Evolutionary conservation across 1,139 yeast genomes (phyloP), one percentile per base, ranked within the genome.

Genomic region (Sugiyamaella xylanicola): DNA sequence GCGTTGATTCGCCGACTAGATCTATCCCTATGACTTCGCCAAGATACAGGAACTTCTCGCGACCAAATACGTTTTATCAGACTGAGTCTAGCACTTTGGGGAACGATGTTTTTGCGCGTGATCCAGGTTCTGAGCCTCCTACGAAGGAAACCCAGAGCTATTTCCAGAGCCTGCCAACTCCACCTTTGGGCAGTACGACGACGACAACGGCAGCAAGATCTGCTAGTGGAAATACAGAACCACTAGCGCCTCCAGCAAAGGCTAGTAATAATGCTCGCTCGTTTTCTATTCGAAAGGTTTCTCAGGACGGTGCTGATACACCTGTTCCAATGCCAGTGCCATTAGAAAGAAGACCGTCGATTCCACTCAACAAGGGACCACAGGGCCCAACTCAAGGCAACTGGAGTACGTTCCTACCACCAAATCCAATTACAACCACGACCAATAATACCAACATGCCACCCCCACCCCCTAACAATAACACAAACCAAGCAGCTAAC

Each of bases 31-130:
- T 40, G 46, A 41, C 46, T 2, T 48, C 52, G 3, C 52, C 52
- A 17, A 35, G 52, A 11, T 46, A 47, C 29, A 37, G 57, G 15
- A 54, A 54, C 41, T 54, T 54, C 41, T 50, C 54, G 16, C 48
- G 57, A 15, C 57, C 57, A 17, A 40, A 42, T 39, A 54, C 57
- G 15, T 54, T 54, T 27, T 49, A 54, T 37, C 54, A 50, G 48
- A 54, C 54, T n/a, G 53, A 49, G 20, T 19, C 40, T 19, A 48
- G 37, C 17, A 25, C 47, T 11, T 35, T 35, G 20, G 17, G 36
- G 17, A 43, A 19, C 15, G 47, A 43, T 11, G 20, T 27, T 8
- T 32, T 32, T 32, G 15, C 15, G 15, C 37, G 37, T 4, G 37
- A 32, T 8, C 15, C 37, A 4, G 37, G 13, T n/a, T n/a, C n/a